Evolutionary conservation across 2,329 filamentous ascomycete genomes (phyloP), one percentile per base, ranked within the genome.

Genomic region (Juglanconis oblonga): DNA sequence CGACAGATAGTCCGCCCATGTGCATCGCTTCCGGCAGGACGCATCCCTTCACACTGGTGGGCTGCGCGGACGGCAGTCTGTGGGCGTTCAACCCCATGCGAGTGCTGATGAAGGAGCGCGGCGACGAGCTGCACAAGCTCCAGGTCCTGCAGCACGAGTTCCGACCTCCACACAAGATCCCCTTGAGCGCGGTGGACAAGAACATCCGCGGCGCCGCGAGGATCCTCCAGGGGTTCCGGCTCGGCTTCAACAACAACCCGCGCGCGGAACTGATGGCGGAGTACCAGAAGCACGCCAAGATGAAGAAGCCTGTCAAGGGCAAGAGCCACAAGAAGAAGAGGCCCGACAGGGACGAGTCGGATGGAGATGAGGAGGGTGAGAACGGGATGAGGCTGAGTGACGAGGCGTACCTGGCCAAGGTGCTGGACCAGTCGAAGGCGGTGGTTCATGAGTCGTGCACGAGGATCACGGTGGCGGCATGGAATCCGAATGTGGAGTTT

Each of bases 401-500:
- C 24, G 68, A 65, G 51, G 55, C 62, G 45, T 62, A 59, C 8
- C 67, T 70, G 59, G 62, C 64, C 3, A 54, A 52, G 45, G 44
- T 40, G 14, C 33, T 57, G 33, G 59, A 62, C n/a, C 52, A 58
- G 62, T 67, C 52, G 53, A 66, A 65, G 42, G 76, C 77, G 4
- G 74, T 81, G 4, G 77, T 88, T 10, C 82, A 87, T 66, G 87
- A 90, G 58, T 82, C 87, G 52, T 75, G 81, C 63, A 87, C 85
- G 9, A 81, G 87, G 51, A 76, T 90, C 64, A 86, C 86, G 5
- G 77, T 80, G 1, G 74, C 88, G 31, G 80, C 81, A 45, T 91
- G 88, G 88, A 90, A 90, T 67, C 86, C 87, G 1, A 90, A 90
- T 66, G 70, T 78, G 40, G 75, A 79, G n/a, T 87, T 80, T 66